These are phyloP conservation scores for Penicillium macrosclerotiorum DNA, from an alignment of 495 filamentous ascomycete genomes.

Conservation along the genomic window DNA sequence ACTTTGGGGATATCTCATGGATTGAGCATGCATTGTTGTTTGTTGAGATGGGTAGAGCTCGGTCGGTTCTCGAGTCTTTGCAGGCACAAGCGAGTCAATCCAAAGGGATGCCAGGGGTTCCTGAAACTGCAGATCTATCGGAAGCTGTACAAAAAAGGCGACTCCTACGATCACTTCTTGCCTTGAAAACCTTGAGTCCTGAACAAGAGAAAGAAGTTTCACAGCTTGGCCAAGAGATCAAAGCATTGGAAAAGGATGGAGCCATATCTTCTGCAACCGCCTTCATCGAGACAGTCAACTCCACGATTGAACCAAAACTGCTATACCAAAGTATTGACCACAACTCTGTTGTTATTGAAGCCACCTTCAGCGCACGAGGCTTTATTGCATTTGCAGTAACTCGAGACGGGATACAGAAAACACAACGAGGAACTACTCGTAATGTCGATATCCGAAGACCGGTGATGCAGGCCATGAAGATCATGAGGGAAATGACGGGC, in stretches of 20 bases:
- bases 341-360: slow-evolving; percentile 24
- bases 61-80: slow-evolving; percentile 22
- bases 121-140: slow-evolving; percentile 8
- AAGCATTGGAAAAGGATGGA: slow-evolving; percentile 15
- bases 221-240: slow-evolving; percentile 16
- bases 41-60: slow-evolving; percentile 22
- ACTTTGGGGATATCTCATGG: slow-evolving; percentile 19
- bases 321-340: slow-evolving; percentile 21
- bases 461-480: slow-evolving; percentile 23
- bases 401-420: slow-evolving; percentile 19
- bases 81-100: slow-evolving; percentile 9
- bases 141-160: slow-evolving; percentile 24
- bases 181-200: slow-evolving; percentile 6
- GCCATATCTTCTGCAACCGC: slow-evolving; percentile 18
- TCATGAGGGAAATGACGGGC: slow-evolving; percentile 23
- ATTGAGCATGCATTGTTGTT: slow-evolving; percentile 27
- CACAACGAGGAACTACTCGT: slow-evolving; percentile 5
- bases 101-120: background rate
- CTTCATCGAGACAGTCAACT: slow-evolving; percentile 23
- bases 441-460: slow-evolving; percentile 12
- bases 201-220: slow-evolving; percentile 20
- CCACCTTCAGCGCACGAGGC: slow-evolving; percentile 19
- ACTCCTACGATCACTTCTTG: slow-evolving; percentile 16
- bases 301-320: slow-evolving; percentile 12
- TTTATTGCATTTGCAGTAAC: slow-evolving; percentile 22